Conservation (phyloP, 495 filamentous ascomycete species). For the Rusavskia elegans region DNA sequence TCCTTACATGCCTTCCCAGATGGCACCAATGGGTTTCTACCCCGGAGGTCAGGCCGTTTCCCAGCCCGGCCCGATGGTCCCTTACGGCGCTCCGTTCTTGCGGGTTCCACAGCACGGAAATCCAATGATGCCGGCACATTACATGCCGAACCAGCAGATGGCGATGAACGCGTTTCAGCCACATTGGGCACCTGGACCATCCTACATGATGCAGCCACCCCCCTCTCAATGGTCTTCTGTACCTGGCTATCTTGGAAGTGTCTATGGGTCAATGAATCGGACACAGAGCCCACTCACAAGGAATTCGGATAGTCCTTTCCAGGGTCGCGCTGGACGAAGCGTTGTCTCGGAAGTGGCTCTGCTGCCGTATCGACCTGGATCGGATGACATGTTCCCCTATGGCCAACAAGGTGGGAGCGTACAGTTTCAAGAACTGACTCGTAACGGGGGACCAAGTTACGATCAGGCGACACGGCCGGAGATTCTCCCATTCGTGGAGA, state of each 20-base stretch:
- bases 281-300: no score
- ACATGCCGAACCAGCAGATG: neutral
- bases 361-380: slow-evolving; percentile 11
- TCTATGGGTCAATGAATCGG: no score
- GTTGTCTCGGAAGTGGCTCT: slow-evolving; percentile 3
- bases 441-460: neutral
- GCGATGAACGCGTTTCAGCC: neutral
- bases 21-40: neutral
- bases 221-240: neutral
- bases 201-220: neutral
- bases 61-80: neutral
- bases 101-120: neutral
- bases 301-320: neutral
- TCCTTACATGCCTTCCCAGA: no score
- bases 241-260: no score
- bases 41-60: neutral
- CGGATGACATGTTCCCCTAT: slow-evolving; percentile 11
- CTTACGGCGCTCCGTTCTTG: neutral
- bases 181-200: neutral
- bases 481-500: slow-evolving; percentile 11
- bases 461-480: neutral
- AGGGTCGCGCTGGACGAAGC: neutral
- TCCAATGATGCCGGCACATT: neutral
- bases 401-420: slow-evolving; percentile 4
- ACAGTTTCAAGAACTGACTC: neutral